Evolutionary conservation across 2,329 filamentous ascomycete genomes (phyloP).

Genomic region (Tolypocladium pustulatum): DNA sequence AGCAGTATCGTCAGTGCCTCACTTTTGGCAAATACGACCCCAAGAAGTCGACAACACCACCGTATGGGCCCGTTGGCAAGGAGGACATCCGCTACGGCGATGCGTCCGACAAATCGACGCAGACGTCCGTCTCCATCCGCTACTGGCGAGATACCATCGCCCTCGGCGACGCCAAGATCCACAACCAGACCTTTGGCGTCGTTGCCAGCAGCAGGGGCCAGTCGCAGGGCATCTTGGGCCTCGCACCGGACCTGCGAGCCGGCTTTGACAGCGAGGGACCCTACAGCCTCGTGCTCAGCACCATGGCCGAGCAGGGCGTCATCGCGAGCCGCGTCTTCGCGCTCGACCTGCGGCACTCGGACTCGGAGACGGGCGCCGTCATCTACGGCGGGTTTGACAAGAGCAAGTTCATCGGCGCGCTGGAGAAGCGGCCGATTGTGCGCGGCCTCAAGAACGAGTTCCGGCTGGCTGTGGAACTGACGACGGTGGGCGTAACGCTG

Average conservation of each 20-base stretch:
- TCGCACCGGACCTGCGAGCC: constrained; percentile 30
- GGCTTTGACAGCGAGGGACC: constrained; percentile 24
- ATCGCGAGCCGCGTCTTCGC: constrained; percentile 40
- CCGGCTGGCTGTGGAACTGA: constrained; percentile 24
- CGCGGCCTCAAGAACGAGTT: constrained; percentile 22
- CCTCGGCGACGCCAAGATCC: constrained; percentile 30
- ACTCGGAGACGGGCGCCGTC: constrained; percentile 32
- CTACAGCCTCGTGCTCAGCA: constrained; percentile 45
- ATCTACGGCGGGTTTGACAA: constrained; percentile 44
- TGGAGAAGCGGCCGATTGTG: constrained; percentile 33
- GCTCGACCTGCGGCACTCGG: constrained; percentile 36
- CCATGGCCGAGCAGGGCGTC: constrained; percentile 32
- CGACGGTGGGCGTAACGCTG: constrained; percentile 20
- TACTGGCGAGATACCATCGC: constrained; percentile 36
- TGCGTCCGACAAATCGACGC: constrained; percentile 20
- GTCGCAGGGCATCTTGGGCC: constrained; percentile 40
- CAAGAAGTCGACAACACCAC: constrained; percentile 25
- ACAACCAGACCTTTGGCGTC: constrained; percentile 40
- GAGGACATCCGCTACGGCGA: constrained; percentile 30
- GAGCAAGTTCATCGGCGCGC: constrained; percentile 37
- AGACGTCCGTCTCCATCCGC: constrained; percentile 27
- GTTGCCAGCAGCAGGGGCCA: constrained; percentile 33
- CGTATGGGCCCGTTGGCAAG: constrained; percentile 23
- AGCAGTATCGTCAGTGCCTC: constrained; percentile 25
- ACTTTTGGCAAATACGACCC: constrained; percentile 34